Base-by-base conservation (phyloP, 495 filamentous ascomycete genomes). In the Aspergillus conjunctus region DNA sequence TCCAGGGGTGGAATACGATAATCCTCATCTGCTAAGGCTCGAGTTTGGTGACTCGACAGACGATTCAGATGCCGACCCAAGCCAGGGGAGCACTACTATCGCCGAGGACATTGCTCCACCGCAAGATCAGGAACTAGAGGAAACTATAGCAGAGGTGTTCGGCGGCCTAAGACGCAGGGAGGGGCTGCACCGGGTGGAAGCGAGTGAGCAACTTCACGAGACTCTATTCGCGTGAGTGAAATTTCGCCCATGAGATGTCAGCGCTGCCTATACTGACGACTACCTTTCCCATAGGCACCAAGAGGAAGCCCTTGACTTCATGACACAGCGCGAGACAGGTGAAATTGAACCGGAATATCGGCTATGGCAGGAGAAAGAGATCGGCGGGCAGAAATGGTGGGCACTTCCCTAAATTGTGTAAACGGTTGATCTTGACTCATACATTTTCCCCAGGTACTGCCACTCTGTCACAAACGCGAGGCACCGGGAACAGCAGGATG, bases 111-210 rank as follows among this genome's bases (percentile, higher is more conserved):
- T n/a, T n/a, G n/a, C n/a, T n/a, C 14, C 50, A 9, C 7, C 50
- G 15, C 21, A 34, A 2, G 50, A 60, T 39, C 15, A 33, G 7
- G 58, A 54, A 6, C 54, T 60, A 22, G 39, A 48, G 1, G 44
- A 58, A 39, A 60, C 58, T 1, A 54, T 60, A 5, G 58, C 50
- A 7, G 50, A 54, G 7, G 49, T 60, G 10, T 54, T 46, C 15
- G 15, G 20, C 1, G 33, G 21, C 3, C 43, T 53, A 22, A 12
- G 14, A 30, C 49, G 58, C 7, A 21, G 8, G 8, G 37, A 60
- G 0, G 34, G 39, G 2, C 22, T 60, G 3, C 20, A 17, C 41
- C 37, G 32, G 15, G 10, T 54, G 3, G 37, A 48, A 32, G 48
- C 49, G 22, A 41, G 22, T 12, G 50, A 60, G 14, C 46, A 52